Base-by-base conservation (phyloP, 768 basidiomycete species). In the Hypsizygus marmoreus region DNA sequence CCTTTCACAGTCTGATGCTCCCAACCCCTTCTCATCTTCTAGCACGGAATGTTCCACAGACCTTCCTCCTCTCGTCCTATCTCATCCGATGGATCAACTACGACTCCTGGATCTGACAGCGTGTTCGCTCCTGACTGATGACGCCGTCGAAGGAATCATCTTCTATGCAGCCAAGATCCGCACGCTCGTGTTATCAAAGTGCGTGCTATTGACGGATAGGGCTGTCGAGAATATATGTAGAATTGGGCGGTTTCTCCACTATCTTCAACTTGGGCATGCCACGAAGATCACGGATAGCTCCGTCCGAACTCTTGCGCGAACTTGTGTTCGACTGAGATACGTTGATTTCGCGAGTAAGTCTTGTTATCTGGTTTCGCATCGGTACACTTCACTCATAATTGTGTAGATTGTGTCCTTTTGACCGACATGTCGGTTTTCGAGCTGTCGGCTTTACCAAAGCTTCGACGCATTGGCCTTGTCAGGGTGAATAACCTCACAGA, bases 381-480 rank as follows among this genome's bases (percentile, higher is more conserved):
- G n/a, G 9, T 40, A 32, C 34, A 25, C 41, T 54, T 26, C 33
- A 34, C 43, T 25, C 24, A 14, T 28, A 43, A 53, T 28, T 31
- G 22, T 16, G 24, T 36, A 94, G 91, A 92, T 68, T 98, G 95
- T 58, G 70, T 80, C 3, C 76, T 82, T 28, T 72, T 99, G 37
- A 95, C 95, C 19, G 95, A 99, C 64, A 83, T 92, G 80, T 91
- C 91, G 40, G 91, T 98, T 7, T 87, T 91, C 56, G 95, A 97
- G 64, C 75, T 99, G 29, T 84, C 95, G 1, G 77, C 77, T 30
- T 73, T 98, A 38, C 88, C 89, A 6, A 95, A 97, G 56, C 80
- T 99, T 47, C 86, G 93, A 26, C 84, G 97, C 2, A 88, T 99
- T 52, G 97, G 97, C 39, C 84, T 99, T 26, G 97, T 98, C 32